Conservation (phyloP, 192 early-diverging fungal species). For the Entomortierella chlamydospora region DNA sequence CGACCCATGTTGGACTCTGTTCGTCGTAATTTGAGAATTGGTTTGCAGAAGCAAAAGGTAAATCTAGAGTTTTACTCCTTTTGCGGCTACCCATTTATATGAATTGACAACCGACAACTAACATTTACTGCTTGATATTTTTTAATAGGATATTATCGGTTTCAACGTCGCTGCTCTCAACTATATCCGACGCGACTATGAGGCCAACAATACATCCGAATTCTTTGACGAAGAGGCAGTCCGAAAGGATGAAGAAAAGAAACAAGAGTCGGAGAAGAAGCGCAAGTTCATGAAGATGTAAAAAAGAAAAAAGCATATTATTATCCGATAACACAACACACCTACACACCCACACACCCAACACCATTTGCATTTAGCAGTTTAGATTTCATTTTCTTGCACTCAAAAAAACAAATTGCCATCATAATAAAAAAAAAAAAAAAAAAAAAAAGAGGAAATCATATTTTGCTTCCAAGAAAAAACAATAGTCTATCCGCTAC, state of each 20-base stretch:
- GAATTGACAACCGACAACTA: too few relatives aligned
- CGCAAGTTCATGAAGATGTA: conserved; percentile 77
- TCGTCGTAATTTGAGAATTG: conserved; percentile 68
- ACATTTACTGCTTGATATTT: background rate
- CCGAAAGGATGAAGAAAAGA: conserved; percentile 60
- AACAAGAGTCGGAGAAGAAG: conserved; percentile 71
- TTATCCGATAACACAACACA: background rate
- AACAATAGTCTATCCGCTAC: conserved; percentile 74
- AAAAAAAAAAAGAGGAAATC: background rate
- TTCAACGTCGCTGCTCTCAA: conserved; percentile 89
- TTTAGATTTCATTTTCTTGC: background rate
- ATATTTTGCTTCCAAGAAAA: background rate
- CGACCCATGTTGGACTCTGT: conserved; percentile 80
- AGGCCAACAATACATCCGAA: conserved; percentile 74
- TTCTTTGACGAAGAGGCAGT: conserved; percentile 75
- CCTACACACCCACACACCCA: background rate
- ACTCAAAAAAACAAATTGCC: too few relatives aligned
- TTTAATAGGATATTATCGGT: conserved; percentile 77
- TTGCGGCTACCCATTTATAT: background rate
- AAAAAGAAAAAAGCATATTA: too few relatives aligned
- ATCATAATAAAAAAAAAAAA: conserved; percentile 7
- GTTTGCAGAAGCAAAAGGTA: conserved; percentile 75
- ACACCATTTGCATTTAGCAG: conserved; percentile 1
- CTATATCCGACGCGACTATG: conserved; percentile 82
- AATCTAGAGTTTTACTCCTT: background rate